Conservation (phyloP, 768 basidiomycete species). For the Suillus spraguei region DNA sequence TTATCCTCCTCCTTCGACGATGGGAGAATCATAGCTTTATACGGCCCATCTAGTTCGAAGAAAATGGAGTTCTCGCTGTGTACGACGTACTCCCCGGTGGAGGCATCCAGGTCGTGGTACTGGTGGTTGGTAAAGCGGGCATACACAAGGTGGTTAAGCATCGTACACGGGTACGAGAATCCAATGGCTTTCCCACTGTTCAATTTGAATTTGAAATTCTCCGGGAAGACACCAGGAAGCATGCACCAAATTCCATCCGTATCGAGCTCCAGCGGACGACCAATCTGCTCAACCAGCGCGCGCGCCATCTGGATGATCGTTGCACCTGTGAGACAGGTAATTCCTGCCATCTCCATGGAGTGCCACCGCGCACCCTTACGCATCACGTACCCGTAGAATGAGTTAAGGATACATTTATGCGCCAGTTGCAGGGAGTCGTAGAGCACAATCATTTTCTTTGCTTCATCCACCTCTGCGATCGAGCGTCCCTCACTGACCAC, state of each 20-base stretch:
- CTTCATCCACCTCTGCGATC: slow-evolving; percentile 90
- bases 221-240: slow-evolving; percentile 97
- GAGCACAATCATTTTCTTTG: slow-evolving; percentile 98
- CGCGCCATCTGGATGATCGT: slow-evolving; percentile 99
- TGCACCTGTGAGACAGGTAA: slow-evolving; percentile 96
- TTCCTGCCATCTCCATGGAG: slow-evolving; percentile 99
- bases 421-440: slow-evolving; percentile 99
- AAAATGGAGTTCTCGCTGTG: slow-evolving; percentile 99
- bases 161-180: slow-evolving; percentile 97
- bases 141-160: slow-evolving; percentile 98
- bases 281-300: slow-evolving; percentile 95
- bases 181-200: slow-evolving; percentile 82
- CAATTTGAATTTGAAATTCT: slow-evolving; percentile 96
- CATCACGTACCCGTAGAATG: slow-evolving; percentile 99
- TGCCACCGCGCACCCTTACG: slow-evolving; percentile 99
- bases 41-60: slow-evolving; percentile 98
- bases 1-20: slow-evolving; percentile 99
- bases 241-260: slow-evolving; percentile 99
- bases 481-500: slow-evolving; percentile 67
- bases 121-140: slow-evolving; percentile 97
- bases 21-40: slow-evolving; percentile 98
- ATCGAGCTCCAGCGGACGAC: slow-evolving; percentile 94
- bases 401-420: slow-evolving; percentile 99
- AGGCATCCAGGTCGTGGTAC: slow-evolving; percentile 89
- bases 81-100: slow-evolving; percentile 81